phyloP scores from a whole-genome alignment of 108 stramenopile species.

The Hondaea fermentalgiana region DNA sequence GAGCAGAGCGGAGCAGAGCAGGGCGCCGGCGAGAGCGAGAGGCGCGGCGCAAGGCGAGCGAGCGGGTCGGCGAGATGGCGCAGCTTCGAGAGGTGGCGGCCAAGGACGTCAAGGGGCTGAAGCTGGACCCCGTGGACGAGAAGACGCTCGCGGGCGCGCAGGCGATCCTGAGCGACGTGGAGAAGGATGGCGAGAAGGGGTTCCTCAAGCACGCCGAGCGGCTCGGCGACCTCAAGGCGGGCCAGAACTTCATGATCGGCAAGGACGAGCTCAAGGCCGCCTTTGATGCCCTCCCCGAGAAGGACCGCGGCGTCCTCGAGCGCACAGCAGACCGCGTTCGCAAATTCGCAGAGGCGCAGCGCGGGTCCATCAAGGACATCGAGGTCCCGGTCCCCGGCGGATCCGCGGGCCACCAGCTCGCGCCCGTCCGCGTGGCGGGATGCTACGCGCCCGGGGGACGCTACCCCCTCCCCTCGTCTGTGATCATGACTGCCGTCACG shows the following conservation, averaged over 20 bases:
- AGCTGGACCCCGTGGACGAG: constrained; percentile 10
- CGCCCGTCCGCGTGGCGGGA: constrained; percentile 82
- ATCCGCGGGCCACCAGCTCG: constrained; percentile 84
- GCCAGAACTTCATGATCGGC: constrained; percentile 14
- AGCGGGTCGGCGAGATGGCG: neutral
- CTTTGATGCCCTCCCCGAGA: constrained; percentile 26
- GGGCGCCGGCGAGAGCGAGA: too few relatives aligned
- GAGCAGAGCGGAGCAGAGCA: too few relatives aligned
- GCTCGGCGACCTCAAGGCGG: constrained; percentile 36
- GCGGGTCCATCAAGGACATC: constrained; percentile 65
- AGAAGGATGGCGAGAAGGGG: constrained; percentile 24
- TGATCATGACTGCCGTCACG: constrained; percentile 94
- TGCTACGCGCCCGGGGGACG: constrained; percentile 98
- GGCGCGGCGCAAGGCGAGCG: too few relatives aligned
- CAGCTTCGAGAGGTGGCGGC: neutral
- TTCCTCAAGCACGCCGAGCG: constrained; percentile 32
- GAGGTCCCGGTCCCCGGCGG: constrained; percentile 88
- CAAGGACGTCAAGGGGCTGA: neutral
- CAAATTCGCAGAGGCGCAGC: constrained; percentile 80
- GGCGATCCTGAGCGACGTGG: neutral
- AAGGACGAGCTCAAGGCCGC: constrained; percentile 37
- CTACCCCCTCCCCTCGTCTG: constrained; percentile 91
- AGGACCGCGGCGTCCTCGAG: constrained; percentile 56
- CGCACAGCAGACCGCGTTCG: constrained; percentile 71
- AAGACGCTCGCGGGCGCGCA: neutral